These are phyloP conservation scores for Kalaharituber pfeilii DNA, from an alignment of 2,329 filamentous ascomycete species.

Conservation along the genomic window DNA sequence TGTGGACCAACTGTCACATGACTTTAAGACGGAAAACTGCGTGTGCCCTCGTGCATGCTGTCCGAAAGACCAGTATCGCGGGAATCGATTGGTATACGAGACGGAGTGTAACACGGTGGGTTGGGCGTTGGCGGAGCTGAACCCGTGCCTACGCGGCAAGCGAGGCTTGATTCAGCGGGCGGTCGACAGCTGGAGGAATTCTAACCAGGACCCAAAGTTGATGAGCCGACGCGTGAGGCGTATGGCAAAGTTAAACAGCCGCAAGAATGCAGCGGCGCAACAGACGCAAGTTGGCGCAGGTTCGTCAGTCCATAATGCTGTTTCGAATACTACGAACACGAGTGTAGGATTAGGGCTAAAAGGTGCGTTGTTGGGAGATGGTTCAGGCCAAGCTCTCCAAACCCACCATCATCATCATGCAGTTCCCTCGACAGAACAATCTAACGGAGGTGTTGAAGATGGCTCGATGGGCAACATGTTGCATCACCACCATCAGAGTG, in stretches of 20 bases:
- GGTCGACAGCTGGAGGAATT: slow-evolving; percentile 97
- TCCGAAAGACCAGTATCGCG: slow-evolving; percentile 86
- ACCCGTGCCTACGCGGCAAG: slow-evolving; percentile 79
- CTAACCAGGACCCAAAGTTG: slow-evolving; percentile 85
- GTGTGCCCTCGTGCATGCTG: slow-evolving; percentile 93
- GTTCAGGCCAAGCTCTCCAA: slow-evolving; percentile 51
- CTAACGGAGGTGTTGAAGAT: slow-evolving; percentile 17
- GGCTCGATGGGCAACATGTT: slow-evolving; percentile 21
- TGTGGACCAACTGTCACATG: slow-evolving; percentile 62
- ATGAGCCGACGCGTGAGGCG: slow-evolving; percentile 80
- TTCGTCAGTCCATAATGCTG: slow-evolving; percentile 20
- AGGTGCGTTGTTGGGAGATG: slow-evolving; percentile 11
- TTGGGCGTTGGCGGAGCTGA: slow-evolving; percentile 91
- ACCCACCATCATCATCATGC: slow-evolving; percentile 59
- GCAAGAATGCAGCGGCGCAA: slow-evolving; percentile 51
- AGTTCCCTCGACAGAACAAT: slow-evolving; percentile 32
- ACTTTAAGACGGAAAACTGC: slow-evolving; percentile 97
- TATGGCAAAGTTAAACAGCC: slow-evolving; percentile 88
- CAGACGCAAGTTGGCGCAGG: slow-evolving; percentile 18
- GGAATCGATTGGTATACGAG: slow-evolving; percentile 89
- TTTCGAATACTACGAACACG: slow-evolving; percentile 9
- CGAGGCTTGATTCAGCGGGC: slow-evolving; percentile 89
- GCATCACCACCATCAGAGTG: slow-evolving; percentile 21
- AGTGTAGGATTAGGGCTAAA: slow-evolving; percentile 15
- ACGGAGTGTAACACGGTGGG: slow-evolving; percentile 99